phyloP scores from a whole-genome alignment of 2,329 filamentous ascomycete species.

The Plenodomus tracheiphilus region DNA sequence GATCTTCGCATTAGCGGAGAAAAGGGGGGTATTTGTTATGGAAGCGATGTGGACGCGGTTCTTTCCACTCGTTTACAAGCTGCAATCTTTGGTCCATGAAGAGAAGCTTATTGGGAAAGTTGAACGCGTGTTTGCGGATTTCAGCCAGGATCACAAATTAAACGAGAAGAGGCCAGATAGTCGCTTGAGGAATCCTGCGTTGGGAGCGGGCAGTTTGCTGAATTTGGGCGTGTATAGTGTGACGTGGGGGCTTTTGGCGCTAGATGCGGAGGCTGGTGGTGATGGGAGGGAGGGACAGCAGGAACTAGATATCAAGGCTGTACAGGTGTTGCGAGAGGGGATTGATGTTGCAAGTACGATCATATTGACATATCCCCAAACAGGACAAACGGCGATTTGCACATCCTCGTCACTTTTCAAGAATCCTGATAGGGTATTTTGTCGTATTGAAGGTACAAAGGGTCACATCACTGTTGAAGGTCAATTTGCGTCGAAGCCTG shows the following conservation, averaged over 20 bases:
- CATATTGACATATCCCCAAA: conserved; percentile 7
- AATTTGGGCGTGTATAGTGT: conserved; percentile 83
- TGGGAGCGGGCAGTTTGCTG: conserved; percentile 77
- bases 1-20: conserved; percentile 69
- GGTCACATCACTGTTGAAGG: conserved; percentile 50
- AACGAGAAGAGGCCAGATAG: conserved; percentile 56
- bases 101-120: conserved; percentile 55
- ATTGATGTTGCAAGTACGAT: conserved; percentile 10
- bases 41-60: conserved; percentile 78
- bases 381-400: conserved; percentile 51
- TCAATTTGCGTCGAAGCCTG: conserved; percentile 3
- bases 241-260: conserved; percentile 84
- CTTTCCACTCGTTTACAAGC: conserved; percentile 77
- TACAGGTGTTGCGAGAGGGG: conserved; percentile 5
- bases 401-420: conserved; percentile 45
- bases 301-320: conserved; percentile 1
- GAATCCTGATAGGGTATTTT: conserved; percentile 40
- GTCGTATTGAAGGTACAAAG: conserved; percentile 48
- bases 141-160: conserved; percentile 45
- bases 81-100: conserved; percentile 62
- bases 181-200: conserved; percentile 69
- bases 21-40: conserved; percentile 55
- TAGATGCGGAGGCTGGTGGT: conserved; percentile 61
- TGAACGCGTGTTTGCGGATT: too few relatives aligned
- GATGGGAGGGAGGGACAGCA: neutral